Evolutionary conservation across 2,329 filamentous ascomycete species (phyloP).

Genomic region (Epichloe elymi): DNA sequence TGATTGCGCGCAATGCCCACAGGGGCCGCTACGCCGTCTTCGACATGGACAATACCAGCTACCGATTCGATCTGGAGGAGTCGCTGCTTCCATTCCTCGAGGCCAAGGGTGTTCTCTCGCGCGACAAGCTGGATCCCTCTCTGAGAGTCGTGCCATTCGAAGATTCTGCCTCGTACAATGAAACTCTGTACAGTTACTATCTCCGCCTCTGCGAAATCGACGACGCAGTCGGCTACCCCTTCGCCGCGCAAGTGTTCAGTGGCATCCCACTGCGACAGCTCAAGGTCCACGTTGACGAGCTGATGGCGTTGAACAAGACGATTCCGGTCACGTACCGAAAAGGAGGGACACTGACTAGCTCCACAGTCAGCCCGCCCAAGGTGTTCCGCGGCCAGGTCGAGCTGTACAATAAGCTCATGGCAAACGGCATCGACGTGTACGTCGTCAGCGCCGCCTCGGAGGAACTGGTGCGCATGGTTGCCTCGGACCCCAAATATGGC

Average conservation of each 20-base stretch:
- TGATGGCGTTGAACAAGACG: slow-evolving; percentile 28
- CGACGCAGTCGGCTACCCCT: slow-evolving; percentile 29
- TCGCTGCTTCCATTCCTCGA: slow-evolving; percentile 30
- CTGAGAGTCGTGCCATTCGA: slow-evolving; percentile 29
- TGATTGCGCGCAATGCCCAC: slow-evolving; percentile 26
- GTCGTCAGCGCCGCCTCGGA: slow-evolving; percentile 28
- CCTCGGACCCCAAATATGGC: slow-evolving; percentile 29
- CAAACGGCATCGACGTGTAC: slow-evolving; percentile 30
- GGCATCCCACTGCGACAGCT: slow-evolving; percentile 30
- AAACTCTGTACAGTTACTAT: slow-evolving; percentile 33
- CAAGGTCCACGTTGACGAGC: slow-evolving; percentile 32
- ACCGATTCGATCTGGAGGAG: slow-evolving; percentile 28
- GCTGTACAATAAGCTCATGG: slow-evolving; percentile 29
- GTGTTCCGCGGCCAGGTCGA: slow-evolving; percentile 28
- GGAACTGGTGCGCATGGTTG: slow-evolving; percentile 32
- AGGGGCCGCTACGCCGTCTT: slow-evolving; percentile 25
- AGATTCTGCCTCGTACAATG: slow-evolving; percentile 23
- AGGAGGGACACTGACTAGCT: slow-evolving; percentile 16
- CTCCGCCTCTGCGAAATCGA: slow-evolving; percentile 28
- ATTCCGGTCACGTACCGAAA: slow-evolving; percentile 25
- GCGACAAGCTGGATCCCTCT: slow-evolving; percentile 26
- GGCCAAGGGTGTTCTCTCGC: slow-evolving; percentile 25
- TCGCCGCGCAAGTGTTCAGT: slow-evolving; percentile 27
- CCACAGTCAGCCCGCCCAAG: slow-evolving; percentile 20
- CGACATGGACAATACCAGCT: slow-evolving; percentile 34